Conservation (phyloP, 208 protist genomes). For the Leishmania arabica region DNA sequence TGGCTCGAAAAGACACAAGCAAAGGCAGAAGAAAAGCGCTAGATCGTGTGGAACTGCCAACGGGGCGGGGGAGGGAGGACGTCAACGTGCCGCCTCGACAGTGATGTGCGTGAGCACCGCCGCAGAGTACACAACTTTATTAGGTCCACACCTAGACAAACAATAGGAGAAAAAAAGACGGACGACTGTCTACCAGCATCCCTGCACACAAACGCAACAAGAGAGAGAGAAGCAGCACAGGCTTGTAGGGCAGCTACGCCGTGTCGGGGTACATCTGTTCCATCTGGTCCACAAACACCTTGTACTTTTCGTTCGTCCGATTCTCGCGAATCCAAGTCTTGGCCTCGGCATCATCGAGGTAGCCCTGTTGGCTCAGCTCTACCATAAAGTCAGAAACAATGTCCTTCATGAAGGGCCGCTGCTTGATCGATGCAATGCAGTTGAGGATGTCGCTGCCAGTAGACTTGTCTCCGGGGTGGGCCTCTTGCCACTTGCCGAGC, state of each 20-base stretch:
- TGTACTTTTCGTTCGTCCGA: conserved; percentile 31
- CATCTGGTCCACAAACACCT: conserved; percentile 31
- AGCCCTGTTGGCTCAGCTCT: conserved; percentile 50
- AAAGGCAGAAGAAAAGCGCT: neutral
- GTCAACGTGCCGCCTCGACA: neutral
- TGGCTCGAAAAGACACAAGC: neutral
- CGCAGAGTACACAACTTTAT: neutral
- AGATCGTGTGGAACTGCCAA: neutral
- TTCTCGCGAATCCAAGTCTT: conserved; percentile 34
- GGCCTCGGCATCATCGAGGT: conserved; percentile 15
- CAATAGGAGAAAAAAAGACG: neutral
- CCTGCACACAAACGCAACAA: neutral
- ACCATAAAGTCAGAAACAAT: conserved; percentile 78
- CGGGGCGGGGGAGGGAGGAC: neutral
- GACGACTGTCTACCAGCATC: neutral
- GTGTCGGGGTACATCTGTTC: conserved; percentile 23
- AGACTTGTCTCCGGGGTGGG: conserved; percentile 20
- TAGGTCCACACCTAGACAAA: neutral
- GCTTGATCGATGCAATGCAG: conserved; percentile 44
- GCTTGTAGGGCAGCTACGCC: neutral
- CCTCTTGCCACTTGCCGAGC: conserved; percentile 41
- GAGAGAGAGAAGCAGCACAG: neutral
- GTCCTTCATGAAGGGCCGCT: conserved; percentile 70
- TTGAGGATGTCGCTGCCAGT: conserved; percentile 49
- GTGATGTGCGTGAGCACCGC: neutral